Base-by-base conservation (phyloP, 768 basidiomycete genomes). In the Postia placenta region DNA sequence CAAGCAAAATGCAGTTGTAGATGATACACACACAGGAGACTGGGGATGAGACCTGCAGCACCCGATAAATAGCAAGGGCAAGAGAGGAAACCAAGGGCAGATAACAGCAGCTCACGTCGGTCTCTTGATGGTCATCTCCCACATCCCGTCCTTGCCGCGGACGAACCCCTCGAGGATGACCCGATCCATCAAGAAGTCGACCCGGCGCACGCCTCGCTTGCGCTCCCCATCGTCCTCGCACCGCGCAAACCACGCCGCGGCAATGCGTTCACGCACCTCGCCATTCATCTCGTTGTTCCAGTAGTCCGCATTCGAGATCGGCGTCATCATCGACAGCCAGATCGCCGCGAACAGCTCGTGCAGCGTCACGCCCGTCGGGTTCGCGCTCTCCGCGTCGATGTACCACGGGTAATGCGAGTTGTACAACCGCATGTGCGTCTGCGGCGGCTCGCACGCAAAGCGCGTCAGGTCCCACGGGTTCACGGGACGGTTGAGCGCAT, bases 321-420 rank as follows among this genome's bases (percentile, higher is more conserved):
- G 72, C 42, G 59, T 64, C 45, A 67, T 62, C 40, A 85, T 68
- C 42, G 72, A 67, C 20, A 45, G 48, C 44, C 68, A 73, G 40
- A 84, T 62, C 50, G 75, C 73, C 26, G 55, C 49, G 44, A 85
- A 64, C 14, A 87, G 67, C 51, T 85, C 80, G 27, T 66, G 65
- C 2, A 86, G 65, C 4, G 81, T 80, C 47, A 85, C 70, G n/a
- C 82, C 83, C 20, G 74, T 64, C 2, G 72, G 70, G 36, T 74
- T 69, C 23, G 54, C 54, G 6, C 61, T 62, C 20, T 59, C 57
- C 15, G 84, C 67, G 54, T 85, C 83, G 60, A 87, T 74, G 63
- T 76, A 82, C 85, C 85, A 87, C 0, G 85, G 84, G 0, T 83
- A 64, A 28, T 69, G 66, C 0, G 74, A 64, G 61, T 83, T 80